Percentiles rank a stretch among this genome's conserved stretches.
Conservation (phyloP, 2,329 filamentous ascomycete species). For the Simplicillium aogashimaense region DNA sequence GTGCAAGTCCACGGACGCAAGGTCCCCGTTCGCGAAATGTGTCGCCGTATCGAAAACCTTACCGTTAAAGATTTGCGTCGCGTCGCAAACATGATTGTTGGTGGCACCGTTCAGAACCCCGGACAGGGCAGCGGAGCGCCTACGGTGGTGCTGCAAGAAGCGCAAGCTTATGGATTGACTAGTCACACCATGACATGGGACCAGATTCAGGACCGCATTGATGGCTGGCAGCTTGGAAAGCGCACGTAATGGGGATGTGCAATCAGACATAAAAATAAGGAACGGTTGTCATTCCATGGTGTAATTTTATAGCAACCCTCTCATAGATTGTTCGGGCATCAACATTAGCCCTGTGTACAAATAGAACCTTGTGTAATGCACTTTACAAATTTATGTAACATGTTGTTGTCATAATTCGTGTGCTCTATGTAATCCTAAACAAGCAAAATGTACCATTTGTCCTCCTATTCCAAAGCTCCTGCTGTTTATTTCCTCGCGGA, state of each 20-base stretch:
- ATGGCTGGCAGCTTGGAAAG: slow-evolving; percentile 71
- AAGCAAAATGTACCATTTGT: no score
- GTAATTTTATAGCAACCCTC: no score
- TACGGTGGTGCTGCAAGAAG: slow-evolving; percentile 91
- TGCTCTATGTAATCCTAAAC: no score
- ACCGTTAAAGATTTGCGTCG: slow-evolving; percentile 72
- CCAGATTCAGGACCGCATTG: slow-evolving; percentile 80
- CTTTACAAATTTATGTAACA: neutral
- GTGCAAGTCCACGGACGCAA: slow-evolving; percentile 95
- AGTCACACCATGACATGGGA: slow-evolving; percentile 69
- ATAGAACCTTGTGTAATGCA: no score
- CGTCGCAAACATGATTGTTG: slow-evolving; percentile 70
- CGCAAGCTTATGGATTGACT: slow-evolving; percentile 60
- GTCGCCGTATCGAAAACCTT: slow-evolving; percentile 69
- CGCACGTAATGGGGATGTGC: slow-evolving; percentile 12
- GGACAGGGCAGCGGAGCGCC: slow-evolving; percentile 78
- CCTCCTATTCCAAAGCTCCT: no score
- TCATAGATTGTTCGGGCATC: neutral
- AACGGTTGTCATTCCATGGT: no score
- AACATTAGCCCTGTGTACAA: slow-evolving; percentile 1
- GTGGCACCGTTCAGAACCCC: slow-evolving; percentile 63
- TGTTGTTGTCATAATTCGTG: neutral
- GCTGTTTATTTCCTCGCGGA: neutral
- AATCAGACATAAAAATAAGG: neutral
- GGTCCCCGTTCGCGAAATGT: slow-evolving; percentile 90